Evolutionary conservation across 148 eudicot species (phyloP).

Genomic region (Rheum nobile): DNA sequence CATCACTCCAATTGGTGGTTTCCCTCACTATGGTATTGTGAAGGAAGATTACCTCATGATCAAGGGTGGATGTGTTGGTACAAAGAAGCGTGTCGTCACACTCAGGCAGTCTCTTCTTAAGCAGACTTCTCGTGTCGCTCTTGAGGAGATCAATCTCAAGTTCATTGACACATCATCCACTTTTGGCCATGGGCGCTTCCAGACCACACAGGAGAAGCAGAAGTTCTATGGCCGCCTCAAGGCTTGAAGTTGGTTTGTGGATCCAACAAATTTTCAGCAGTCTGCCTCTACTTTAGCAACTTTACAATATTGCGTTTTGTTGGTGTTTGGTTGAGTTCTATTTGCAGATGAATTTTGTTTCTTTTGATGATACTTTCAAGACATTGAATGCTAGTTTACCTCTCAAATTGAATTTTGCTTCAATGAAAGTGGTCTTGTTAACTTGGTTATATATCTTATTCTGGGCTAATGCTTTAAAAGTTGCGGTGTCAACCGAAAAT

Average conservation of each 20-base stretch:
- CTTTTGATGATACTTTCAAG: background rate
- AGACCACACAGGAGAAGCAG: conserved; percentile 65
- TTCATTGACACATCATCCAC: conserved; percentile 89
- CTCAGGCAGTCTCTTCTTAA: conserved; percentile 64
- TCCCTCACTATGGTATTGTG: conserved; percentile 84
- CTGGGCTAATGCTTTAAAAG: too few relatives aligned
- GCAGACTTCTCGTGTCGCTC: conserved; percentile 78
- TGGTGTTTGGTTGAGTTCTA: background rate
- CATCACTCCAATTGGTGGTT: conserved; percentile 92
- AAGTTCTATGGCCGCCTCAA: conserved; percentile 50
- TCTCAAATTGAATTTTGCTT: background rate
- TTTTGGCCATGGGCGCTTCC: conserved; percentile 95
- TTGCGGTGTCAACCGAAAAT: too few relatives aligned
- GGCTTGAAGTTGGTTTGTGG: conserved; percentile 18
- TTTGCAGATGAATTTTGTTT: conserved; percentile 8
- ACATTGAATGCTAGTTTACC: background rate
- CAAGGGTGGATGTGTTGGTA: conserved; percentile 75
- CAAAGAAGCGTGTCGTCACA: conserved; percentile 88
- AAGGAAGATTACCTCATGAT: conserved; percentile 81
- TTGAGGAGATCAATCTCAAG: conserved; percentile 71
- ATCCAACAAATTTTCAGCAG: background rate
- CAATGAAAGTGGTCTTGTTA: background rate
- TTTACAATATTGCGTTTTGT: background rate
- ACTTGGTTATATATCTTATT: too few relatives aligned
- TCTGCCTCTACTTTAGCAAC: conserved; percentile 2